Conservation (phyloP, 768 basidiomycete genomes). For the Lactifluus rugatus region DNA sequence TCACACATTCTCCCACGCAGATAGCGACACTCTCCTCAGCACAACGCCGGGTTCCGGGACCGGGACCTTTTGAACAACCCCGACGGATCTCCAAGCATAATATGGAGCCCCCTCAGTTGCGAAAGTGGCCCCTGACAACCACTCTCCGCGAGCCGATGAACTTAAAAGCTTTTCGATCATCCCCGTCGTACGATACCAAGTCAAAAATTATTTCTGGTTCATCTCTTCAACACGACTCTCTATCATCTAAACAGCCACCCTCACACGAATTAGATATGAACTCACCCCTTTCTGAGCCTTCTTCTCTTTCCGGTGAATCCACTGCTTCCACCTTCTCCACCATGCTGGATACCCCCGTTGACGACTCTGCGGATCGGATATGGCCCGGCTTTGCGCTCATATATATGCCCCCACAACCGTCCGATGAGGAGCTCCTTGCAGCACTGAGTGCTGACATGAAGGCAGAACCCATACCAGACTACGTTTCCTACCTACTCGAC, state of each 20-base stretch:
- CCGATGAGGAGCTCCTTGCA: slow-evolving; percentile 16
- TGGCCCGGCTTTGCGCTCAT: slow-evolving; percentile 13
- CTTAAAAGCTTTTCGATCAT: background rate
- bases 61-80: background rate
- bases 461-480: slow-evolving; percentile 10
- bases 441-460: background rate
- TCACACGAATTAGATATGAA: background rate
- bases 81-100: slow-evolving; percentile 9
- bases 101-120: slow-evolving; percentile 5
- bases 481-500: slow-evolving; percentile 8
- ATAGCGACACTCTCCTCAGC: background rate
- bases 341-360: background rate
- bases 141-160: slow-evolving; percentile 6
- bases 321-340: background rate
- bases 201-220: background rate
- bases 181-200: background rate
- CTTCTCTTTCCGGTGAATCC: background rate
- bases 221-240: background rate
- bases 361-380: background rate
- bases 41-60: background rate
- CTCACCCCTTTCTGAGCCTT: background rate
- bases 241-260: background rate
- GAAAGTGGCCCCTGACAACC: slow-evolving; percentile 9
- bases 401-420: slow-evolving; percentile 2
- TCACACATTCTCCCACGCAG: slow-evolving; percentile 16